These are phyloP conservation scores for Pseudocercospora macadamiae DNA, from an alignment of 2,329 filamentous ascomycete species.

Conservation along the genomic window DNA sequence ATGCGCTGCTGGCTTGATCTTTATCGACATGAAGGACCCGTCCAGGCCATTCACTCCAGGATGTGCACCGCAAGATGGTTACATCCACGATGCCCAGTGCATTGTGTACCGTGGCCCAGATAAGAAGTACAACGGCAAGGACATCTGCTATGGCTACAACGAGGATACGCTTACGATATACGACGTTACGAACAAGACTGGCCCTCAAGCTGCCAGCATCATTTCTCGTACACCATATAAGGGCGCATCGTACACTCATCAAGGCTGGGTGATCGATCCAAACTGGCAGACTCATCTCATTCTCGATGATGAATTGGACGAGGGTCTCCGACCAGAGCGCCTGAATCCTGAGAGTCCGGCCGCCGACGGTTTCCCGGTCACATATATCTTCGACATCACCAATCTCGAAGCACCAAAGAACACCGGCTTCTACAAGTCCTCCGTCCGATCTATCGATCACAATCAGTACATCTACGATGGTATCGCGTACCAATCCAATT, in stretches of 20 bases:
- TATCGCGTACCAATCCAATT: conserved; percentile 43
- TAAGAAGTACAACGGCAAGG: conserved; percentile 47
- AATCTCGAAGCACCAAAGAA: conserved; percentile 47
- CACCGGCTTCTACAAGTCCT: conserved; percentile 45
- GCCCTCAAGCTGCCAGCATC: conserved; percentile 38
- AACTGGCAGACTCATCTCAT: conserved; percentile 52
- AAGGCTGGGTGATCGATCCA: conserved; percentile 56
- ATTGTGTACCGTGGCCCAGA: conserved; percentile 56
- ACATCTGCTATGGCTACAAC: conserved; percentile 59
- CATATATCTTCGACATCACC: conserved; percentile 57
- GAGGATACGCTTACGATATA: conserved; percentile 52
- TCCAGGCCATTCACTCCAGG: conserved; percentile 54
- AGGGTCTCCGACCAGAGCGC: conserved; percentile 47
- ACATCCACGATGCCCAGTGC: conserved; percentile 62
- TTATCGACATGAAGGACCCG: conserved; percentile 57
- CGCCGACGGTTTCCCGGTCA: conserved; percentile 51
- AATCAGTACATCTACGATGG: conserved; percentile 47
- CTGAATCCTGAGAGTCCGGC: conserved; percentile 25
- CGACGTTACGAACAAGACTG: conserved; percentile 51
- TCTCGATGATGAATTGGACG: conserved; percentile 59
- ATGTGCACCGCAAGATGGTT: conserved; percentile 56
- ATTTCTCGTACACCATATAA: conserved; percentile 55
- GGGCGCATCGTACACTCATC: conserved; percentile 56
- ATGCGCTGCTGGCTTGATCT: conserved; percentile 57
- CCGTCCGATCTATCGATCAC: conserved; percentile 43